Percentiles rank a stretch among this genome's conserved stretches.
Conservation (phyloP, 768 basidiomycete species). For the Podaxis sp. region DNA sequence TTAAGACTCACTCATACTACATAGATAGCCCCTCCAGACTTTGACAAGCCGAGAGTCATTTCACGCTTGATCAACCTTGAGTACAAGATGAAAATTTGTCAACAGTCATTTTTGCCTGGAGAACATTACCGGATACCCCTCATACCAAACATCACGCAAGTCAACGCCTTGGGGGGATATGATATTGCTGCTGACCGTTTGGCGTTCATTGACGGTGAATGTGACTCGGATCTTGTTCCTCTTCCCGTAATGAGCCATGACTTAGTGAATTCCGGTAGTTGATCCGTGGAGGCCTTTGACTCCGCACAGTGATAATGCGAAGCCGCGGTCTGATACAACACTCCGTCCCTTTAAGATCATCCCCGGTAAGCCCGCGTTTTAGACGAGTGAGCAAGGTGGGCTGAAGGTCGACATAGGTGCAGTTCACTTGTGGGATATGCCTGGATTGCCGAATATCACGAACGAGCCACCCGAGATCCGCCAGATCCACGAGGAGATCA, state of each 20-base stretch:
- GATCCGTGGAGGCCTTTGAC: slow-evolving; percentile 91
- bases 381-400: background rate
- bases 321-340: slow-evolving; percentile 63
- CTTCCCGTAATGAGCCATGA: background rate
- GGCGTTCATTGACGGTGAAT: slow-evolving; percentile 85
- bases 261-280: slow-evolving; percentile 33
- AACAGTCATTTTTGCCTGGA: slow-evolving; percentile 64
- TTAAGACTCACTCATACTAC: background rate
- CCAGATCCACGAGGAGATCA: slow-evolving; percentile 76
- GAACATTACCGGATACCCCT: slow-evolving; percentile 65
- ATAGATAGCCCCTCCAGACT: slow-evolving; percentile 72
- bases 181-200: slow-evolving; percentile 75
- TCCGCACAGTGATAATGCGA: slow-evolving; percentile 72
- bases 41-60: slow-evolving; percentile 66
- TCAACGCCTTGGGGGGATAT: slow-evolving; percentile 81
- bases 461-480: slow-evolving; percentile 76
- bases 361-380: slow-evolving; percentile 47
- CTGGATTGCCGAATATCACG: slow-evolving; percentile 57
- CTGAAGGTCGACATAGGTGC: slow-evolving; percentile 36
- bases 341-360: slow-evolving; percentile 83
- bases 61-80: slow-evolving; percentile 60
- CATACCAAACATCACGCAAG: slow-evolving; percentile 73
- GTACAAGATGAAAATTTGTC: slow-evolving; percentile 33
- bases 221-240: slow-evolving; percentile 27
- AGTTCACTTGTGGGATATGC: slow-evolving; percentile 74